phyloP scores from a whole-genome alignment of 306 rosid species.

The Herpetospermum pedunculosum region DNA sequence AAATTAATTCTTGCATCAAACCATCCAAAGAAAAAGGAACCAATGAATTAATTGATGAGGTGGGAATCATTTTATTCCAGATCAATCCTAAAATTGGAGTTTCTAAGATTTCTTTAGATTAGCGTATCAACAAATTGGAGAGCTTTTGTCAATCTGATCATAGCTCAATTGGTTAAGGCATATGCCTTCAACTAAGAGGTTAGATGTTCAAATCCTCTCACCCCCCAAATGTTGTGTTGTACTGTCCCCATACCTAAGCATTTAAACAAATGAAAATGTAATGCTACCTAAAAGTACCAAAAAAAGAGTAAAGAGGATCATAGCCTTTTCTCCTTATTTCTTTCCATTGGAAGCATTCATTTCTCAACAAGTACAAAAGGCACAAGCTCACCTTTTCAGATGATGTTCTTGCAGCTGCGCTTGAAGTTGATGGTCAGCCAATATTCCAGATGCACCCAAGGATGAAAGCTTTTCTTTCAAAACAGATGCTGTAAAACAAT shows the following conservation, averaged over 20 bases:
- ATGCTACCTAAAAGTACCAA: background rate
- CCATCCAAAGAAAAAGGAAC: no score
- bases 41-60: no score
- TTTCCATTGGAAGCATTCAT: background rate
- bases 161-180: no score
- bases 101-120: no score
- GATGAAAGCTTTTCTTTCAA: constrained; percentile 81
- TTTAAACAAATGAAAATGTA: background rate
- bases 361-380: background rate
- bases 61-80: no score
- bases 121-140: no score
- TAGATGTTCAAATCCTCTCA: no score
- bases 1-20: no score
- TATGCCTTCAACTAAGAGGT: no score
- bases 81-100: no score
- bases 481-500: constrained; percentile 67
- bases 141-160: no score
- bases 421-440: constrained; percentile 99
- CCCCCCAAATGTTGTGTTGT: no score
- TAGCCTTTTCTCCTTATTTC: background rate
- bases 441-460: constrained; percentile 91
- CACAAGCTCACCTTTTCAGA: constrained; percentile 60
- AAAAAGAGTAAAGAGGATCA: background rate
- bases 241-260: background rate
- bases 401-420: constrained; percentile 94